phyloP scores from a whole-genome alignment of 139 green algal species.

The Chlorella sp. region DNA sequence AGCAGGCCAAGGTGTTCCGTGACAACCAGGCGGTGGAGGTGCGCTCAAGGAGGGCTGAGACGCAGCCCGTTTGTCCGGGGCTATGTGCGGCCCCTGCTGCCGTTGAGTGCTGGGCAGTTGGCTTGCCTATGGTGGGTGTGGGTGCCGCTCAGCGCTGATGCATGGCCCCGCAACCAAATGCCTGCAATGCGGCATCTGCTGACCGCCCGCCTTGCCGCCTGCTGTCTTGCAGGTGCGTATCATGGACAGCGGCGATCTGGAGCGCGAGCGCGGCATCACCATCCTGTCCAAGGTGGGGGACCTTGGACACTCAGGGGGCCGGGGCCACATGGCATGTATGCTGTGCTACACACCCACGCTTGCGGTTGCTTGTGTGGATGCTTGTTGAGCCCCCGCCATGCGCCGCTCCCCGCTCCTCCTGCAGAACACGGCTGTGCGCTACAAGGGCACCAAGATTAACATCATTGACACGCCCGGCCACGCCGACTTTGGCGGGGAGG shows the following conservation, averaged over 20 bases:
- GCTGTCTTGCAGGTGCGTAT: conserved; percentile 41
- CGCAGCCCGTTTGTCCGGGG: neutral
- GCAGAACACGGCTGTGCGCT: conserved; percentile 95
- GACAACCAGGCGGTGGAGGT: conserved; percentile 78
- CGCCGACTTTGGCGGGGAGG: conserved; percentile 99
- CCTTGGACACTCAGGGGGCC: too few relatives aligned
- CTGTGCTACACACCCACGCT: too few relatives aligned
- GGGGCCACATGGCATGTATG: too few relatives aligned
- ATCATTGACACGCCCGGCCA: conserved; percentile 99
- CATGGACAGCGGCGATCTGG: conserved; percentile 98
- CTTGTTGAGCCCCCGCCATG: too few relatives aligned
- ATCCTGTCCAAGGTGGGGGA: conserved; percentile 90
- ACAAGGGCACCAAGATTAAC: conserved; percentile 94
- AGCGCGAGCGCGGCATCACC: conserved; percentile 98
- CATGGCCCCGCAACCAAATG: too few relatives aligned
- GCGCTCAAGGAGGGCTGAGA: neutral
- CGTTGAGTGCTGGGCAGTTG: too few relatives aligned
- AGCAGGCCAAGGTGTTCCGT: conserved; percentile 91
- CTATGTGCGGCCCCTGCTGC: neutral
- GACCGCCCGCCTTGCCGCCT: too few relatives aligned
- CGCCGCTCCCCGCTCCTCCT: too few relatives aligned
- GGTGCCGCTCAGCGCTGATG: neutral
- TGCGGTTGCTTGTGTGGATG: too few relatives aligned
- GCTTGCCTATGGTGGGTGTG: neutral
- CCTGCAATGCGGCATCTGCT: too few relatives aligned